Base-by-base conservation (phyloP, 306 rosid genomes). In the Cucurbita maxima region DNA sequence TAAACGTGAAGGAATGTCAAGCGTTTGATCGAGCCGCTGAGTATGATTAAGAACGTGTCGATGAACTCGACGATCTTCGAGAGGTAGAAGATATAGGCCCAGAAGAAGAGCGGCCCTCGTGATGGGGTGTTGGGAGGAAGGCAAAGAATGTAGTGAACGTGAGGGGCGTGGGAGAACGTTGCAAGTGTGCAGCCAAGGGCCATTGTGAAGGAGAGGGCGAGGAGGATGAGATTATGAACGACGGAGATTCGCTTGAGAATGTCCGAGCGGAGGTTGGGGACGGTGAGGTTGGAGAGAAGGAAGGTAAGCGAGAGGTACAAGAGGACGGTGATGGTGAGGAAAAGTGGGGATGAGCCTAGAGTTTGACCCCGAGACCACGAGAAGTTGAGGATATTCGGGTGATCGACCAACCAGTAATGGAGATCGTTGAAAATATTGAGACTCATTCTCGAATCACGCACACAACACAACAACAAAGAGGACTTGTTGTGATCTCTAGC, bases 41-140 rank as follows among this genome's bases (percentile, higher is more conserved):
- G 82, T 43, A 94, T 43, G 85, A 94, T 94, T 77, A 89, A 77
- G 18, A 86, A 81, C 0, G 99, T 94, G 79, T 90, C 99, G 0
- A 88, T 43, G 77, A 94, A 82, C 66, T 94, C 97, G 0, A 86
- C 81, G 58, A 87, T 43, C 58, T 94, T 94, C 18, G 99, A 94
- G 81, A 94, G 87, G 95, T 94, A 91, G 83, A 89, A 90, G 53
- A 90, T 5, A 86, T 94, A 86, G 18, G 91, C 98, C 98, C 98
- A 94, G 80, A 94, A 94, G 82, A 94, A 94, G 62, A 88, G 84
- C 1, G 98, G 98, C 1, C 98, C 98, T 1, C 37, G 60, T 13
- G 92, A 84, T 1, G 63, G 57, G 16, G 89, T 90, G 2, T 64
- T n/a, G 5, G 81, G 84, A 0, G 96, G 94, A 81, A 88, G 71